Base-by-base conservation (phyloP, 1,284 basidiomycete genomes). In the Apiotrichum montevideense region DNA sequence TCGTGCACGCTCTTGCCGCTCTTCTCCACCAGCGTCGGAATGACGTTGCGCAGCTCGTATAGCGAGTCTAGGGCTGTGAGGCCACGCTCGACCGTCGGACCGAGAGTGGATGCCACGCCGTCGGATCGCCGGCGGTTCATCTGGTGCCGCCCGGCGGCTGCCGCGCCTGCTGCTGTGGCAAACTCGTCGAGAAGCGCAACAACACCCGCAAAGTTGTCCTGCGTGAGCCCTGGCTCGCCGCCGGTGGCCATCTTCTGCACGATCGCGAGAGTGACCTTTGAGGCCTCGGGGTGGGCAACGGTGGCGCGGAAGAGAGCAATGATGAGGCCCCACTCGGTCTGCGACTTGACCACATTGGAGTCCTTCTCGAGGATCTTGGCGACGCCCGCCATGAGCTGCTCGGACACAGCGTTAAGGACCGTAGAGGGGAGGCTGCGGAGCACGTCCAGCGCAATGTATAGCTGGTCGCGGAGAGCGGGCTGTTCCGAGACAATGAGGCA, bases 321-420 rank as follows among this genome's bases (percentile, higher is more conserved):
- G 14, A 95, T 83, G 39, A 98, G 79, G 54, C 89, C 90, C 96
- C 96, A 98, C 75, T 98, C 94, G 0, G 95, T 97, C 66, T 88
- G 87, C 2, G 91, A 93, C 58, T 82, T 82, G 62, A 91, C 84
- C 35, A 91, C 84, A 5, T 84, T 80, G 41, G 80, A 78, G 66
- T 91, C 84, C 50, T 87, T 85, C 67, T 87, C 83, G 35, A 96
- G 78, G 44, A 98, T 85, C 57, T 85, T 75, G 37, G 84, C 82
- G 11, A 98, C 81, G 0, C 96, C 96, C 4, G 86, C 84, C 55
- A 93, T 85, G 39, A 97, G 83, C 73, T 97, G 93, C 70, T 97
- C 90, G 6, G 90, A 89, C 2, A 95, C 87, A 0, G 88, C 85
- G 61, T 82, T 87, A n/a, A 90, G 82, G 10, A 94, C 84, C 4